phyloP scores from a whole-genome alignment of 768 basidiomycete species.

The Boletus coccyginus region DNA sequence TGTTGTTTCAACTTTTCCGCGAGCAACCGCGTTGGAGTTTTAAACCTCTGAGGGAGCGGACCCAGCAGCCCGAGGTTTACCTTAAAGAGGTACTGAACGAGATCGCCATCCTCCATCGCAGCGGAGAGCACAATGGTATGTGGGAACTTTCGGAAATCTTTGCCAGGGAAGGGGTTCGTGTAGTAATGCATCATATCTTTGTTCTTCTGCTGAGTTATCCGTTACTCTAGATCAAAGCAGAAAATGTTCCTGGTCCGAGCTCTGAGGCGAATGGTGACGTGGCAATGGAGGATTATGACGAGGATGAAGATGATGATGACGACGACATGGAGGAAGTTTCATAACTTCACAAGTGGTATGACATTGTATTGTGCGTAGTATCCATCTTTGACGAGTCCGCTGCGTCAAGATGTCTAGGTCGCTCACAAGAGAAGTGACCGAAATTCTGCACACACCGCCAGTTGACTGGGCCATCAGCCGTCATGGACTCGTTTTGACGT shows the following conservation, averaged over 20 bases:
- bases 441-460: too few species aligned
- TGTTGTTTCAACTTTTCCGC: slow-evolving; percentile 75
- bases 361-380: not conserved
- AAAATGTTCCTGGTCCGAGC: slow-evolving; percentile 43
- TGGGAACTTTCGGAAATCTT: slow-evolving; percentile 80
- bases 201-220: slow-evolving; percentile 3
- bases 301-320: slow-evolving; percentile 55
- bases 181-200: not conserved
- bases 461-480: too few species aligned
- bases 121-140: slow-evolving; percentile 75
- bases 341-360: slow-evolving; percentile 23
- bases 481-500: too few species aligned
- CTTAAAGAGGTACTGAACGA: slow-evolving; percentile 80
- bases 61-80: slow-evolving; percentile 84
- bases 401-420: not conserved
- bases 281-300: slow-evolving; percentile 41
- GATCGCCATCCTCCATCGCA: slow-evolving; percentile 73
- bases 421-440: too few species aligned
- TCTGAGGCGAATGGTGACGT: slow-evolving; percentile 22
- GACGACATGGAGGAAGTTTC: slow-evolving; percentile 74
- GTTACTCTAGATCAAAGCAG: slow-evolving; percentile 40
- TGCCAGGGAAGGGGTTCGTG: slow-evolving; percentile 58
- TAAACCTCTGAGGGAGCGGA: slow-evolving; percentile 70
- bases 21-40: slow-evolving; percentile 82
- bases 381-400: not conserved